A percentile compares a stretch with the other conserved stretches of the same genome.
Conservation (phyloP, 345 rosid genomes). For the Diplotaxis tenuifolia region DNA sequence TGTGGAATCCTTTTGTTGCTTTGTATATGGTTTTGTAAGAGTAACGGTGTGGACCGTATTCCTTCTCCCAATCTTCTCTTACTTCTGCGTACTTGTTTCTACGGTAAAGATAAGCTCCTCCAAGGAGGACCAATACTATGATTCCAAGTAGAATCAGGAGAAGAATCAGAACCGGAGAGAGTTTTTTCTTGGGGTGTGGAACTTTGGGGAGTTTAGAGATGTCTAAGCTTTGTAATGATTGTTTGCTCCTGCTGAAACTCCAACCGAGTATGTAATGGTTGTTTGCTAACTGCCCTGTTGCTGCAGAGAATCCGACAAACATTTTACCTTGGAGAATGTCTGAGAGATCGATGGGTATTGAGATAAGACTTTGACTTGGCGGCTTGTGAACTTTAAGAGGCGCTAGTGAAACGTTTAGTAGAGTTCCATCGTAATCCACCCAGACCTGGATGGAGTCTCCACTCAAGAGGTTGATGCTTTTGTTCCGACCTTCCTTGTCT, state of each 20-base stretch:
- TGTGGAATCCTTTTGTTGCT: conserved; percentile 64
- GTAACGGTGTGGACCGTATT: conserved; percentile 56
- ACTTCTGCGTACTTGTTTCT: conserved; percentile 54
- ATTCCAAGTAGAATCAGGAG: conserved; percentile 23
- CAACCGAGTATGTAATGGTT: conserved; percentile 62
- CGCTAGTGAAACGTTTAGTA: conserved; percentile 49
- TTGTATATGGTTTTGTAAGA: conserved; percentile 47
- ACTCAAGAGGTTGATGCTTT: conserved; percentile 40
- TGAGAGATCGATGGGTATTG: conserved; percentile 43
- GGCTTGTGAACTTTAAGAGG: conserved; percentile 41
- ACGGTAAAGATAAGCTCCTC: conserved; percentile 31
- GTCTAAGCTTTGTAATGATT: conserved; percentile 36
- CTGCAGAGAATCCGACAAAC: conserved; percentile 64
- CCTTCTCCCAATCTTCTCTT: conserved; percentile 64
- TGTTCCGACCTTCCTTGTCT: conserved; percentile 11
- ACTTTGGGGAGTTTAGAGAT: conserved; percentile 53
- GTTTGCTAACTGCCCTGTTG: conserved; percentile 43
- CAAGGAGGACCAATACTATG: conserved; percentile 3
- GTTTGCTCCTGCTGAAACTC: conserved; percentile 57
- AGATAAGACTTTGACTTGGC: conserved; percentile 45
- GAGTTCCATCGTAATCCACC: conserved; percentile 54
- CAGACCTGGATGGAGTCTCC: conserved; percentile 47
- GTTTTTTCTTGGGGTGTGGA: conserved; percentile 35
- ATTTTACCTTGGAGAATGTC: conserved; percentile 37
- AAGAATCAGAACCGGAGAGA: conserved; percentile 17